phyloP scores from a whole-genome alignment of 2,329 filamentous ascomycete genomes.

The Pezicula neosporulosa region DNA sequence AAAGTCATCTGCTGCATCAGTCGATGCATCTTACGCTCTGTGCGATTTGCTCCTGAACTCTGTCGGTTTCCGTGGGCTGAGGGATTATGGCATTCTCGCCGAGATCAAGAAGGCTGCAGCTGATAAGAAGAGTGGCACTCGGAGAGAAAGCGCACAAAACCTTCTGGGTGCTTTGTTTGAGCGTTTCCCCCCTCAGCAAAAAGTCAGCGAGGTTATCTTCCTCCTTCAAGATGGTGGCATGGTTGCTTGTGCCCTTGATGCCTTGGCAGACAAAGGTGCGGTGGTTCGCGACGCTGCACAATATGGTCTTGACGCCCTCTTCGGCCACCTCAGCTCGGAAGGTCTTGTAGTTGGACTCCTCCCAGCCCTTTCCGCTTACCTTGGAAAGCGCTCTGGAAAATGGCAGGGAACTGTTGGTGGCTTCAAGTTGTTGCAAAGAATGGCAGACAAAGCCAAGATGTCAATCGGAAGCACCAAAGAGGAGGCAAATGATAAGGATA shows the following conservation, averaged over 20 bases:
- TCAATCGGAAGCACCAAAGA: slow-evolving; percentile 75
- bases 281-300: slow-evolving; percentile 89
- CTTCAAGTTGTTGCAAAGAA: slow-evolving; percentile 79
- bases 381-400: slow-evolving; percentile 82
- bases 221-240: slow-evolving; percentile 77
- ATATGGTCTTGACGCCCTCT: slow-evolving; percentile 89
- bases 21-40: slow-evolving; percentile 63
- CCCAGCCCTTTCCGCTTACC: slow-evolving; percentile 70
- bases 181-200: slow-evolving; percentile 75
- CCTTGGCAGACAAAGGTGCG: slow-evolving; percentile 82
- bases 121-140: slow-evolving; percentile 89
- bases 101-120: slow-evolving; percentile 72
- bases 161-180: slow-evolving; percentile 92
- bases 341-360: slow-evolving; percentile 79
- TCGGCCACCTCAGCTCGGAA: slow-evolving; percentile 75
- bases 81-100: slow-evolving; percentile 57
- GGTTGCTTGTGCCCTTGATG: slow-evolving; percentile 72
- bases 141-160: slow-evolving; percentile 90
- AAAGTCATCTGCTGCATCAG: slow-evolving; percentile 50
- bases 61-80: slow-evolving; percentile 59
- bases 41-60: slow-evolving; percentile 62
- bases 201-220: slow-evolving; percentile 76
- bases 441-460: slow-evolving; percentile 93
- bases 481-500: slow-evolving; percentile 81
- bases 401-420: slow-evolving; percentile 96